Evolutionary conservation across 1,139 yeast genomes (phyloP).

Genomic region (Hansenula lynferdii): DNA sequence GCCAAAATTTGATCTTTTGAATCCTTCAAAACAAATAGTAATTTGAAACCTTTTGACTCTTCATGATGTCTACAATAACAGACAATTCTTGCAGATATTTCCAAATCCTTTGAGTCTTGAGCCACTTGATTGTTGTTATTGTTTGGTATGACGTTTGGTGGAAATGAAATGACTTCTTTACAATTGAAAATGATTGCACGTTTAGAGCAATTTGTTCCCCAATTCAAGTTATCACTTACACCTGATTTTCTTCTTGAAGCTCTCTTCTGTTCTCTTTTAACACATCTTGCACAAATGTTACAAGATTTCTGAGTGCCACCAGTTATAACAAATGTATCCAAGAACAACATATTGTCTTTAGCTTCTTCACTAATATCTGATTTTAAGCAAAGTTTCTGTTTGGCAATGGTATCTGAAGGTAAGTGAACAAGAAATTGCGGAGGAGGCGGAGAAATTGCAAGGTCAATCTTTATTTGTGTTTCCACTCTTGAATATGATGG

Average conservation of each 20-base stretch:
- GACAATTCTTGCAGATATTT: constrained; percentile 79
- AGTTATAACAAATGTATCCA: constrained; percentile 68
- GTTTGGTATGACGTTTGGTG: no score
- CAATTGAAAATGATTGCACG: constrained; percentile 89
- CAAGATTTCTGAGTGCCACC: constrained; percentile 43
- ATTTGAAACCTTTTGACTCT: constrained; percentile 72
- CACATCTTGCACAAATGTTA: constrained; percentile 80
- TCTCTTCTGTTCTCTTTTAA: constrained; percentile 86
- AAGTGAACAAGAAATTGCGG: constrained; percentile 65
- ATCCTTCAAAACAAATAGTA: constrained; percentile 68
- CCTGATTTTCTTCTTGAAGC: constrained; percentile 85
- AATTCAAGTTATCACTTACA: constrained; percentile 63
- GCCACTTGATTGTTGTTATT: no score
- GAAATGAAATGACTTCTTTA: constrained; percentile 77
- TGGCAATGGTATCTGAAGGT: constrained; percentile 83
- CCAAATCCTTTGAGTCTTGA: constrained; percentile 40
- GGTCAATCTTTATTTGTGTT: constrained; percentile 80
- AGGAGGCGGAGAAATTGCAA: constrained; percentile 70
- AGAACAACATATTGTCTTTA: constrained; percentile 47
- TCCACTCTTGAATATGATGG: constrained; percentile 88
- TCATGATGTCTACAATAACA: constrained; percentile 96
- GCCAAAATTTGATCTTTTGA: constrained; percentile 60
- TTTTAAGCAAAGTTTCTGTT: constrained; percentile 69
- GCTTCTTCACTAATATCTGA: constrained; percentile 39
- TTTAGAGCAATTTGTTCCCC: constrained; percentile 69